These are phyloP conservation scores for Tribonema minus DNA, from an alignment of 108 stramenopile species.

Conservation along the genomic window DNA sequence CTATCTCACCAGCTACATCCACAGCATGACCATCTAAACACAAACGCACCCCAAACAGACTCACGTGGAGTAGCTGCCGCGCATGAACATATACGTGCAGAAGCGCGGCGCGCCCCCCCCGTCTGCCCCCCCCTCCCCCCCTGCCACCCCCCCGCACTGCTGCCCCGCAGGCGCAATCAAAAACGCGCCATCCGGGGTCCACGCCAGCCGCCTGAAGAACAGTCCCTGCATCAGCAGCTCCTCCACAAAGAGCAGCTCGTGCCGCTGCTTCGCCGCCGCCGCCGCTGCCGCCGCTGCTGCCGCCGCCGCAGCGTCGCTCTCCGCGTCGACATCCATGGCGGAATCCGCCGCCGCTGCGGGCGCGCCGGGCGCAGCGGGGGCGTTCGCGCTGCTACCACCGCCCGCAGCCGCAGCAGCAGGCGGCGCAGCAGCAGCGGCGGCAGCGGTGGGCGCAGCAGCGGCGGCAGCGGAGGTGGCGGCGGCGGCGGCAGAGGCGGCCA, in stretches of 20 bases:
- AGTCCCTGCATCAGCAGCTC: conserved; percentile 66
- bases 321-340: not conserved
- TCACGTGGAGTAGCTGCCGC: conserved; percentile 31
- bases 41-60: not conserved
- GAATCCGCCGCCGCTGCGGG: not conserved
- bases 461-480: not conserved
- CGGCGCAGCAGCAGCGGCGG: not conserved
- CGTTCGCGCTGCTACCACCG: not conserved
- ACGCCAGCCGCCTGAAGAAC: conserved; percentile 82
- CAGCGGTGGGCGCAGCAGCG: not conserved
- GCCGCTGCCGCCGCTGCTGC: not conserved
- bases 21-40: not conserved
- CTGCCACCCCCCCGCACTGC: conserved; percentile 11
- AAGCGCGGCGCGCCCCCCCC: conserved; percentile 1
- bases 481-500: not conserved
- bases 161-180: conserved; percentile 76
- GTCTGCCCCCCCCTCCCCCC: not conserved
- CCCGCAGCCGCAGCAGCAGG: not conserved
- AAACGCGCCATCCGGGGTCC: conserved; percentile 82
- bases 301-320: conserved; percentile 1
- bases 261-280: conserved; percentile 1
- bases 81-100: conserved; percentile 46
- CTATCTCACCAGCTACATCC: no score
- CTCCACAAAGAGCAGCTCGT: conserved; percentile 71
- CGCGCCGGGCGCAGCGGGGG: not conserved